Percentiles rank a stretch among this genome's conserved stretches.
phyloP scores from a whole-genome alignment of 2,329 filamentous ascomycete species.

The Hymenoscyphus albidus region DNA sequence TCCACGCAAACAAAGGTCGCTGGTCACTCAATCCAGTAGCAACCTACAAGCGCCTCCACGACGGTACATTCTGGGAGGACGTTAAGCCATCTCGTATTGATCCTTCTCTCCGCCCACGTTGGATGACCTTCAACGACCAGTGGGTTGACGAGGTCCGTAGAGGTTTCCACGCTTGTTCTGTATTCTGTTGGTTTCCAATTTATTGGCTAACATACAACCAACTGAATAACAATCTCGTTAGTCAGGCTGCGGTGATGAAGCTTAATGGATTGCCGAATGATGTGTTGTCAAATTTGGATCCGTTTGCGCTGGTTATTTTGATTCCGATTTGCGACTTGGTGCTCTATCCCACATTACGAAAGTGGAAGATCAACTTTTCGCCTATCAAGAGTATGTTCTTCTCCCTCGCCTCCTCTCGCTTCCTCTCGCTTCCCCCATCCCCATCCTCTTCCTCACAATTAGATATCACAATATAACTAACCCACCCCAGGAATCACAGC shows the following conservation, averaged over 20 bases:
- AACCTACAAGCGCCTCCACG: constrained; percentile 53
- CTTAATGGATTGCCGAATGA: constrained; percentile 74
- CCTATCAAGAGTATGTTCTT: constrained; percentile 57
- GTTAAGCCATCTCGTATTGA: constrained; percentile 64
- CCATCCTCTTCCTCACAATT: neutral
- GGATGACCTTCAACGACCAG: constrained; percentile 80
- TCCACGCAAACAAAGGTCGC: constrained; percentile 58
- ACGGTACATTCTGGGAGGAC: constrained; percentile 58
- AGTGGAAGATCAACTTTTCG: constrained; percentile 60
- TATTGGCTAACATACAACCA: constrained; percentile 57
- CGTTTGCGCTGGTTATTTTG: constrained; percentile 70
- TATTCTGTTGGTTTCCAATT: constrained; percentile 57
- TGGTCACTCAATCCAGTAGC: constrained; percentile 58
- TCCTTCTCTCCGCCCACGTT: constrained; percentile 53
- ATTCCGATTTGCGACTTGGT: constrained; percentile 67
- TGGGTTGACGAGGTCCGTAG: constrained; percentile 78
- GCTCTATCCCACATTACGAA: constrained; percentile 66
- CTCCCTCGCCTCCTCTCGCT: no score
- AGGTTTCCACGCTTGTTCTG: constrained; percentile 64
- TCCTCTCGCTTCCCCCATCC: neutral
- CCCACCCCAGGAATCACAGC: constrained; percentile 50
- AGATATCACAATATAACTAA: neutral
- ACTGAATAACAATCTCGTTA: constrained; percentile 57
- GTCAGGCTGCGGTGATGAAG: constrained; percentile 63
- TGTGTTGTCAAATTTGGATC: constrained; percentile 71